Percentiles rank a stretch among this genome's conserved stretches.
These are phyloP conservation scores for Neolentinus lepideus DNA, from an alignment of 1,284 basidiomycete species.

Conservation along the genomic window DNA sequence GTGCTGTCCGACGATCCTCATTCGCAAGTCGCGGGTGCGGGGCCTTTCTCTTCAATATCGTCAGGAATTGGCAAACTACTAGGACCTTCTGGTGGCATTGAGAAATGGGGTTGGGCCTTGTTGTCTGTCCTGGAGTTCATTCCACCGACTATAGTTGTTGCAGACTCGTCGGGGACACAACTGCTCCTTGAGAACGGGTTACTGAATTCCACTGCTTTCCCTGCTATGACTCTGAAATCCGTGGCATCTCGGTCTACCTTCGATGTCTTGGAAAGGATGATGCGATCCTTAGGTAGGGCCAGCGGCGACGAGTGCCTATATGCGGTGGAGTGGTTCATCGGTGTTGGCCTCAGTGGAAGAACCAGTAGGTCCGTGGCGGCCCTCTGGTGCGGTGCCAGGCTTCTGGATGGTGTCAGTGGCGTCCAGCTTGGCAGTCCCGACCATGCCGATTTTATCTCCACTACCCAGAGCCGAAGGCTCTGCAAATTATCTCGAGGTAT, in stretches of 20 bases:
- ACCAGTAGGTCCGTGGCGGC: constrained; percentile 56
- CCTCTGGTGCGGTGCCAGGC: constrained; percentile 73
- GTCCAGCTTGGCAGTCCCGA: constrained; percentile 29
- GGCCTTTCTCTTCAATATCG: constrained; percentile 33
- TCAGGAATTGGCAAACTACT: constrained; percentile 60
- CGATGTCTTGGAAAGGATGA: constrained; percentile 57
- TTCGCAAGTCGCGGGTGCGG: background rate
- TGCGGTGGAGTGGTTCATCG: constrained; percentile 77
- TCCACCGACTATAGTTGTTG: constrained; percentile 42
- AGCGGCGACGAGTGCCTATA: constrained; percentile 65
- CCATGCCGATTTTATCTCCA: constrained; percentile 10
- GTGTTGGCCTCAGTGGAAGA: constrained; percentile 42
- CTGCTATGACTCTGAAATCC: constrained; percentile 52
- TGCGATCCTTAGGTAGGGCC: constrained; percentile 63
- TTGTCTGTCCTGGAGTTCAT: constrained; percentile 71
- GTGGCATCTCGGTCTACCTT: constrained; percentile 51
- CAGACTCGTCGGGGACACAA: constrained; percentile 39
- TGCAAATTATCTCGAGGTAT: constrained; percentile 62
- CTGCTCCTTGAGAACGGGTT: constrained; percentile 51
- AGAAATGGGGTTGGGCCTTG: constrained; percentile 84
- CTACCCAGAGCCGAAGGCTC: constrained; percentile 34
- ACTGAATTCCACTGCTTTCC: constrained; percentile 39
- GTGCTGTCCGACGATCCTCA: constrained; percentile 13
- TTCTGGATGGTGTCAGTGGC: constrained; percentile 65
- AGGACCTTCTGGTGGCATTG: constrained; percentile 76